Evolutionary conservation across 257 asterid genomes (phyloP), one percentile per base, ranked within the genome.

Genomic region (Rhazya stricta): DNA sequence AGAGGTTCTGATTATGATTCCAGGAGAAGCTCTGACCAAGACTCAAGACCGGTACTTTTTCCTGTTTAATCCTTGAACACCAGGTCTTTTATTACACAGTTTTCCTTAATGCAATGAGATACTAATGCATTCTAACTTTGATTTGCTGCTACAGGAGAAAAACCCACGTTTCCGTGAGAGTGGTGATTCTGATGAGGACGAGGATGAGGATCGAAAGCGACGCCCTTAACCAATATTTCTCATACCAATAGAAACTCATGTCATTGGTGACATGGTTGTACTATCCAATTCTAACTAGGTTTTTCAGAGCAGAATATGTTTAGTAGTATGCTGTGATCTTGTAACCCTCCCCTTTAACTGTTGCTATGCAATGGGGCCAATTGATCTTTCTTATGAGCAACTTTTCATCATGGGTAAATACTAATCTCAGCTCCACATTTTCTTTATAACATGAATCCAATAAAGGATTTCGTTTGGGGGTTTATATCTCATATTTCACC

Each of bases 121-220:
- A 12, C 9, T 18, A 32, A 21, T 69, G 18, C 46, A 21, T 57
- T 63, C 69, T 53, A 34, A 32, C 65, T 39, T 13, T 30, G 9
- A 21, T 70, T 30, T 58, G 54, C 46, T 77, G 32, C 70, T 72
- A 50, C 94, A 94, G 96, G 97, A 92, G 85, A 94, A 92, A 81
- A 92, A 92, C 79, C 97, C 99, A 27, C 85, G 99, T 60, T 94
- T 94, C 68, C 89, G 97, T 16, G 99, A 94, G 79, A 89, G 97
- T 67, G 97, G 97, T 42, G 95, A 92, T 77, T 92, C 97, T 21
- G 97, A 94, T 39, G 97, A 91, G 1, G 97, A 94, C 0, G 97
- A 90, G 0, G 96, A 94, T 3, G 96, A 89, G 46, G 94, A 88
- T 72, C 74, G 79, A 56, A 86, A 88, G 78, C 80, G 76, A 23